Conservation (phyloP, 352 stramenopile genomes). For the Phytophthora gonapodyides region DNA sequence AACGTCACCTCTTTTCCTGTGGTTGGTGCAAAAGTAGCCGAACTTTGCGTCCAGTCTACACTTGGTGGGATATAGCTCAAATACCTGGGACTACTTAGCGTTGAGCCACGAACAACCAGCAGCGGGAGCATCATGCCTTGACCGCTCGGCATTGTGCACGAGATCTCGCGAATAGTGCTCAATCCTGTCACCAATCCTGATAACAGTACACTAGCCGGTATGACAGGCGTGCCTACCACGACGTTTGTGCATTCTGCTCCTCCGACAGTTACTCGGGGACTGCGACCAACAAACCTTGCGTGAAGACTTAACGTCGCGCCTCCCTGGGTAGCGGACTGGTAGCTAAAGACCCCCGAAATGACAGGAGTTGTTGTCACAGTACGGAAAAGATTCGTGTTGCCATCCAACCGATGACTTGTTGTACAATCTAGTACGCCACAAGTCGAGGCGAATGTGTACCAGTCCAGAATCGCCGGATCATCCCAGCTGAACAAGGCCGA, state of each 20-base stretch:
- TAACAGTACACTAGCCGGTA: slow-evolving; percentile 32
- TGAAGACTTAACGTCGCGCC: slow-evolving; percentile 55
- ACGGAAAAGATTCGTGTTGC: slow-evolving; percentile 45
- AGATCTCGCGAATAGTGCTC: slow-evolving; percentile 43
- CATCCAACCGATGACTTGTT: slow-evolving; percentile 52
- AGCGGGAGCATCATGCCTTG: slow-evolving; percentile 52
- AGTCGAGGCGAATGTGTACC: slow-evolving; percentile 49
- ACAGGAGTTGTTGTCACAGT: slow-evolving; percentile 28
- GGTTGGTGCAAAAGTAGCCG: slow-evolving; percentile 40
- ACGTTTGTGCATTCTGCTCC: slow-evolving; percentile 38
- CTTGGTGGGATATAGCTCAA: slow-evolving; percentile 58
- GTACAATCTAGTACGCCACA: slow-evolving; percentile 51
- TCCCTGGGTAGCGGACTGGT: slow-evolving; percentile 48
- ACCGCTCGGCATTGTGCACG: slow-evolving; percentile 48
- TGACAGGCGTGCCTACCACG: slow-evolving; percentile 23
- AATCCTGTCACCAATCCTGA: slow-evolving; percentile 27
- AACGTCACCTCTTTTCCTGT: slow-evolving; percentile 48
- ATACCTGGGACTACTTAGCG: slow-evolving; percentile 45
- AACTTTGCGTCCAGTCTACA: slow-evolving; percentile 44
- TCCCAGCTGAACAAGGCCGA: slow-evolving; percentile 64
- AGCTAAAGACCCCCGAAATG: slow-evolving; percentile 29
- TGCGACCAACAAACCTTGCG: slow-evolving; percentile 59
- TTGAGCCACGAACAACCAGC: slow-evolving; percentile 39
- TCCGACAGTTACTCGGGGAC: slow-evolving; percentile 42
- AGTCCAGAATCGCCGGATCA: slow-evolving; percentile 58